Evolutionary conservation across 805 yeast genomes (phyloP).

Genomic region (Scheffersomyces lignosus): DNA sequence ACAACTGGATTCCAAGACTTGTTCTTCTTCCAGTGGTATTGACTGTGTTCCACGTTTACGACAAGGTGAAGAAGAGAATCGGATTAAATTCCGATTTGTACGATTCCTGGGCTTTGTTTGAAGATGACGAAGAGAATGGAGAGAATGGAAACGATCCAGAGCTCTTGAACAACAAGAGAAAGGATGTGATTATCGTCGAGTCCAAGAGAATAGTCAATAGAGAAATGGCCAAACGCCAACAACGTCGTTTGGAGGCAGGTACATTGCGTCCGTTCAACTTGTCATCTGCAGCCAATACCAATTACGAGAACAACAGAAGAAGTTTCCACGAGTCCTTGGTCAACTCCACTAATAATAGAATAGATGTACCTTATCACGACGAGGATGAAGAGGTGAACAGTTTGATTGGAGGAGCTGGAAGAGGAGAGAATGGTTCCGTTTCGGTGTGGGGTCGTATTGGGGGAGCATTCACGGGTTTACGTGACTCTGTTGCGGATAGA

Average conservation of each 20-base stretch:
- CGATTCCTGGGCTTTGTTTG: conserved; percentile 40
- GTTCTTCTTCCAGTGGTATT: conserved; percentile 68
- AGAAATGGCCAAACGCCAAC: conserved; percentile 30
- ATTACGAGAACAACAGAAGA: conserved; percentile 28
- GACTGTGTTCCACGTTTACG: conserved; percentile 67
- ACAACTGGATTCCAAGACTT: conserved; percentile 74
- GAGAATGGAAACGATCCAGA: conserved; percentile 12
- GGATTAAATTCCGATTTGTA: conserved; percentile 40
- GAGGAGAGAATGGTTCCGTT: too few relatives aligned
- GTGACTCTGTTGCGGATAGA: background rate
- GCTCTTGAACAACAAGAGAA: conserved; percentile 21
- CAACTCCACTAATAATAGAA: conserved; percentile 15
- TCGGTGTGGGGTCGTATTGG: conserved; percentile 28
- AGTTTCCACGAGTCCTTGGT: conserved; percentile 21
- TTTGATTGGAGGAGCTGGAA: conserved; percentile 6
- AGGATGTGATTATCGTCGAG: conserved; percentile 40
- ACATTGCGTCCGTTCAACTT: conserved; percentile 29
- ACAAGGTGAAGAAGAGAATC: conserved; percentile 46
- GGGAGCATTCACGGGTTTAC: conserved; percentile 14
- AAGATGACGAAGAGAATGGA: conserved; percentile 22
- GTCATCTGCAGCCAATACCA: conserved; percentile 23
- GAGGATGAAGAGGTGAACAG: conserved; percentile 5
- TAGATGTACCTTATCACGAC: conserved; percentile 17
- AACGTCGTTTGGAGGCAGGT: conserved; percentile 4
- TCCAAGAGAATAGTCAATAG: conserved; percentile 41